Conservation (phyloP, 805 yeast genomes). For the Yarrowia keelungensis region DNA sequence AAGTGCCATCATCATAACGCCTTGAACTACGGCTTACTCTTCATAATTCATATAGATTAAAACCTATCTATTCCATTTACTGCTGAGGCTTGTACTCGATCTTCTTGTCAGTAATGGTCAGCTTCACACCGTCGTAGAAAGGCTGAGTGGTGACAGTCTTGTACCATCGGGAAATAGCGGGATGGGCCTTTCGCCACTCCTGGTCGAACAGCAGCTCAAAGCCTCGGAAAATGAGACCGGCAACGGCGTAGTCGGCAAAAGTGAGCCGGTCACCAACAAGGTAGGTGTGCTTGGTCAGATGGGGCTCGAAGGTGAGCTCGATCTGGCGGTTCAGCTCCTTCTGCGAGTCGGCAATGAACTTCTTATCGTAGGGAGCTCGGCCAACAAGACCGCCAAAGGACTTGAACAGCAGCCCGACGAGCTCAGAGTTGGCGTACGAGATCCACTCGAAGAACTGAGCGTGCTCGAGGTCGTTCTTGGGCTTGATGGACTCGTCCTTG, state of each 20-base stretch:
- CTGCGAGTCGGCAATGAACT: constrained; percentile 58
- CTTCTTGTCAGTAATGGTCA: constrained; percentile 33
- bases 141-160: constrained; percentile 54
- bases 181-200: constrained; percentile 69
- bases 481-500: constrained; percentile 39
- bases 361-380: constrained; percentile 77
- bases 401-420: constrained; percentile 56
- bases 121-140: constrained; percentile 9
- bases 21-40: too few relatives aligned
- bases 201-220: constrained; percentile 66
- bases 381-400: constrained; percentile 72
- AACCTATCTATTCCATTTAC: too few relatives aligned
- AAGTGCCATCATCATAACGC: too few relatives aligned
- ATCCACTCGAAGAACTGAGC: constrained; percentile 35
- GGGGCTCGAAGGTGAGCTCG: constrained; percentile 50
- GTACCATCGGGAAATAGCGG: constrained; percentile 75
- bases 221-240: constrained; percentile 59
- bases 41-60: too few relatives aligned
- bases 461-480: constrained; percentile 18
- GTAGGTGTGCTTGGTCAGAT: constrained; percentile 64
- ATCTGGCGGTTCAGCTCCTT: constrained; percentile 54
- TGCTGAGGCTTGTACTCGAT: constrained; percentile 14
- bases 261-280: constrained; percentile 72
- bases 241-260: constrained; percentile 69
- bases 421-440: constrained; percentile 75